These are phyloP conservation scores for Erigeron philadelphicus DNA, from an alignment of 140 eudicot species.

Conservation along the genomic window DNA sequence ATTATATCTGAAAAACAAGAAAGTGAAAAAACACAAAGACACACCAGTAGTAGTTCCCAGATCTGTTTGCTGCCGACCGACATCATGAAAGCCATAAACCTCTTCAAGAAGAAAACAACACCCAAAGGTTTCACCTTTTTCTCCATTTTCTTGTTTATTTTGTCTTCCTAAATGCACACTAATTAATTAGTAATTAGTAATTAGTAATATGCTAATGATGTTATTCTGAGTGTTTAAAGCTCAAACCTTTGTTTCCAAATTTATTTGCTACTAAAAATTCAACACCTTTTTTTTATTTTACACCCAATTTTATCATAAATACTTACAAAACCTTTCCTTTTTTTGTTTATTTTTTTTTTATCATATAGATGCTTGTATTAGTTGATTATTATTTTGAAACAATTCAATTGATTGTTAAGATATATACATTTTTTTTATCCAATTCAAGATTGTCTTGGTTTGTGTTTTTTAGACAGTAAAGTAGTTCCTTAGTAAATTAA, in stretches of 20 bases:
- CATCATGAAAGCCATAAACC: conserved; percentile 35
- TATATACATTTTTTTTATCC: no score
- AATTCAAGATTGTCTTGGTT: no score
- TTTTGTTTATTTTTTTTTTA: no score
- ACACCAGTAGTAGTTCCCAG: conserved; percentile 9
- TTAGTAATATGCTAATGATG: not conserved
- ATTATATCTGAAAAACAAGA: not conserved
- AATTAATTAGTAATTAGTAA: not conserved
- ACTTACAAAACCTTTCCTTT: no score
- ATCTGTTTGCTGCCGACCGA: conserved; percentile 12
- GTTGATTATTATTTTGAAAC: no score
- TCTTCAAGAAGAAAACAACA: conserved; percentile 83
- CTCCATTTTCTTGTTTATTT: not conserved
- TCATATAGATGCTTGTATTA: no score
- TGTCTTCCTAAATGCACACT: not conserved
- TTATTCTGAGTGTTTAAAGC: not conserved
- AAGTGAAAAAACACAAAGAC: not conserved
- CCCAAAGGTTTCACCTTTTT: conserved; percentile 52
- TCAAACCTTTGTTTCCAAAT: not conserved
- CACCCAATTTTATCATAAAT: no score
- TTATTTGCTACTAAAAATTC: not conserved
- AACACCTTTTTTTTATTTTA: no score
- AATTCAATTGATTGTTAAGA: no score
- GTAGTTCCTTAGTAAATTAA: no score
- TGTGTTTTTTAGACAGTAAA: no score